Evolutionary conservation across 2,329 filamentous ascomycete genomes (phyloP).

Genomic region (Penicillium brevicompactum): DNA sequence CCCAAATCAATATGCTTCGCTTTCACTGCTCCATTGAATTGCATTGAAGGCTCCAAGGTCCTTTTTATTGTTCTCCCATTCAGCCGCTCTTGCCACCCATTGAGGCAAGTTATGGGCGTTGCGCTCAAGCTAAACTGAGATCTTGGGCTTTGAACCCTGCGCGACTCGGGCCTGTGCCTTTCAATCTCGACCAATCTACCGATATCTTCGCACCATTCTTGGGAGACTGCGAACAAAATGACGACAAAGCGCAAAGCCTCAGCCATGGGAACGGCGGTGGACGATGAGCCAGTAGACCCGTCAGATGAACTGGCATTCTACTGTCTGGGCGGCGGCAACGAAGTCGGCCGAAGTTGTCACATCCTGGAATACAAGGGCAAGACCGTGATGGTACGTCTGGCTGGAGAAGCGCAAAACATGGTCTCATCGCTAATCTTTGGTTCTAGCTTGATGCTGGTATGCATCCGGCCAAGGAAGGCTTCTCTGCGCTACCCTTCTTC

Average conservation of each 20-base stretch:
- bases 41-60: not conserved
- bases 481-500: conserved; percentile 92
- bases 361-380: conserved; percentile 99
- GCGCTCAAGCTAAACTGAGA: conserved; percentile 5
- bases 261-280: conserved; percentile 65
- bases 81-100: not conserved
- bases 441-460: conserved; percentile 90
- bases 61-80: not conserved
- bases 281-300: conserved; percentile 87
- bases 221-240: conserved; percentile 56
- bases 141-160: not conserved
- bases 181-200: not conserved
- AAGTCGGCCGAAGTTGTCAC: conserved; percentile 95
- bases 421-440: conserved; percentile 9
- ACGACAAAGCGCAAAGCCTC: conserved; percentile 89
- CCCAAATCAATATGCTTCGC: conserved; percentile 3
- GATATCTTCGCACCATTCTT: not conserved
- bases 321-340: conserved; percentile 91
- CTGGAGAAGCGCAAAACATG: not conserved
- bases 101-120: conserved; percentile 11
- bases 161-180: conserved; percentile 7
- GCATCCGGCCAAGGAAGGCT: conserved; percentile 93
- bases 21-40: conserved; percentile 1
- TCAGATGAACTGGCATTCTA: conserved; percentile 93
- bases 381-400: conserved; percentile 82